Conservation (phyloP, 805 yeast species). For the Tetrapisispora fleetii region DNA sequence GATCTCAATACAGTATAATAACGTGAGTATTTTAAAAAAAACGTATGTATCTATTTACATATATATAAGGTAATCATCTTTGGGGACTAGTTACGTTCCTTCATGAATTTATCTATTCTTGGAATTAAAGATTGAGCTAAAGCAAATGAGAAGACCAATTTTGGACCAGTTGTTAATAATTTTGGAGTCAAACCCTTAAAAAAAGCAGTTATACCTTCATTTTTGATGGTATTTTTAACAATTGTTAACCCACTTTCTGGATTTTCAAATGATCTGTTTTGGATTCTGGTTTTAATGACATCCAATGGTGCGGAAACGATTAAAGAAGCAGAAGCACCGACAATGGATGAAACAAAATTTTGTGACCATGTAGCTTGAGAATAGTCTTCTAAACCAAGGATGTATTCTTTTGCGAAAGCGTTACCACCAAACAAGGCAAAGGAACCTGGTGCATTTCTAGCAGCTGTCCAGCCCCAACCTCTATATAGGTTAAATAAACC, state of each 20-base stretch:
- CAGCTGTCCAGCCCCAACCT: slow-evolving; percentile 99
- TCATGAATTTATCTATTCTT: slow-evolving; percentile 64
- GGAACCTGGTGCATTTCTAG: slow-evolving; percentile 98
- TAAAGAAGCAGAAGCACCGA: slow-evolving; percentile 94
- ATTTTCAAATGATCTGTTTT: slow-evolving; percentile 89
- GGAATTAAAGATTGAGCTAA: slow-evolving; percentile 95
- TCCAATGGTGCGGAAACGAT: slow-evolving; percentile 97
- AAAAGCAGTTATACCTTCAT: slow-evolving; percentile 83
- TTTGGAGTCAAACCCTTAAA: slow-evolving; percentile 97
- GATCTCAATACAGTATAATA: neutral
- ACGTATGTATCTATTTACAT: neutral
- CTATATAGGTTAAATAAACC: slow-evolving; percentile 80
- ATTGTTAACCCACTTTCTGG: slow-evolving; percentile 91
- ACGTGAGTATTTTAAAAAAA: too few relatives aligned
- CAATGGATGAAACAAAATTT: slow-evolving; percentile 87
- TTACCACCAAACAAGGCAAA: slow-evolving; percentile 97
- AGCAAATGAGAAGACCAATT: slow-evolving; percentile 95
- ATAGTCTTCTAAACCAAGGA: slow-evolving; percentile 79
- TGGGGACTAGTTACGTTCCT: neutral
- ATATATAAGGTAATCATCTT: slow-evolving; percentile 20
- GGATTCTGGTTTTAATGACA: slow-evolving; percentile 96
- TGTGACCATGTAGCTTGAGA: slow-evolving; percentile 88
- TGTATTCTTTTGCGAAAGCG: slow-evolving; percentile 96
- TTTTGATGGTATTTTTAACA: slow-evolving; percentile 82
- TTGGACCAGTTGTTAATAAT: slow-evolving; percentile 94